These are phyloP conservation scores for Rosa persica DNA, from an alignment of 306 rosid species.

Conservation along the genomic window DNA sequence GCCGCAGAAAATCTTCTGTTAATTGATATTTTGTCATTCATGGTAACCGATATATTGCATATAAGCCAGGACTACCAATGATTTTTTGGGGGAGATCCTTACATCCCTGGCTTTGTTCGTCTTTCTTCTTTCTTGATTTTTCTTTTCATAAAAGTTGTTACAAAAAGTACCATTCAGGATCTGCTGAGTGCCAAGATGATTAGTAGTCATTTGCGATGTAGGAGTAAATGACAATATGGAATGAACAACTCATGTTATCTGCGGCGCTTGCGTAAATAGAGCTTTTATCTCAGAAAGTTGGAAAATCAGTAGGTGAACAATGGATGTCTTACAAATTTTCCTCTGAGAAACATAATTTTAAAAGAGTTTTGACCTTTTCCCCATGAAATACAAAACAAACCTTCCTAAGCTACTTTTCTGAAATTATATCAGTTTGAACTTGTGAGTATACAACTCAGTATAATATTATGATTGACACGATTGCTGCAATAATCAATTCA, in stretches of 20 bases:
- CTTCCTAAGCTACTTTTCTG: background rate
- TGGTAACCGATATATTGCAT: background rate
- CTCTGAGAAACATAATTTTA: background rate
- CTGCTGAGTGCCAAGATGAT: background rate
- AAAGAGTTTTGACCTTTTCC: background rate
- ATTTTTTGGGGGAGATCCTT: background rate
- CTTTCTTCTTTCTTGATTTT: background rate
- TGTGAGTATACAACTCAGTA: background rate
- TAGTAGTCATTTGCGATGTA: background rate
- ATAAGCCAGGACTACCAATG: background rate
- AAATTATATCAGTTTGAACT: background rate
- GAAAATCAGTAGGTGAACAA: background rate
- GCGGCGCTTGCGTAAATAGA: background rate
- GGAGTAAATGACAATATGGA: constrained; percentile 3
- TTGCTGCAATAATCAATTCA: background rate
- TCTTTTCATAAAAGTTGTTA: background rate
- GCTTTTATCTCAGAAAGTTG: background rate
- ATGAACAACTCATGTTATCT: background rate
- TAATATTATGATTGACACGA: background rate
- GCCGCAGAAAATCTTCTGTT: background rate
- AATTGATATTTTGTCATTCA: background rate
- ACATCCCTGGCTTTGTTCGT: background rate
- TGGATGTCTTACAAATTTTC: background rate
- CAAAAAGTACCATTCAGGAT: background rate
- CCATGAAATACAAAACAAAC: background rate